phyloP scores from a whole-genome alignment of 1,284 basidiomycete species.

The Moesziomyces antarcticus region DNA sequence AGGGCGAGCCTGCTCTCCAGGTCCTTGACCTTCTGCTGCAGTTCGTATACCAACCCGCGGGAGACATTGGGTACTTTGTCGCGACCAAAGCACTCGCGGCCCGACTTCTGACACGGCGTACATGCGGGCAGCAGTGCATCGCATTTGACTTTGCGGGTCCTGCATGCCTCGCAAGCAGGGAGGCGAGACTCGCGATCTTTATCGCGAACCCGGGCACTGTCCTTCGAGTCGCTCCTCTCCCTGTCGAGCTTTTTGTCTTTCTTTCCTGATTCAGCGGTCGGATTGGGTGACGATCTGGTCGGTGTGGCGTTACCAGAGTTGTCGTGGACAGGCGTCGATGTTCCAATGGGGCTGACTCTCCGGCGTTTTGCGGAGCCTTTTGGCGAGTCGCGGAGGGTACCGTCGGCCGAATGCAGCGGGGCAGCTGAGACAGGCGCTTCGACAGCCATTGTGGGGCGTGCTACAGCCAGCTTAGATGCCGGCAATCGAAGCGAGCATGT shows the following conservation, averaged over 20 bases:
- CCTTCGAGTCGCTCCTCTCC: conserved; percentile 13
- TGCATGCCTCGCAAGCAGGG: conserved; percentile 43
- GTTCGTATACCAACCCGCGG: conserved; percentile 36
- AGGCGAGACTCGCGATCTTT: conserved; percentile 36
- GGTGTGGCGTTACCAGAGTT: conserved; percentile 2
- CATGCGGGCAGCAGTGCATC: conserved; percentile 47
- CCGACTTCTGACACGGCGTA: conserved; percentile 42
- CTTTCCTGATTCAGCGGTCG: not conserved
- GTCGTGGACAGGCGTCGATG: not conserved
- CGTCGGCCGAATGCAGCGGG: not conserved
- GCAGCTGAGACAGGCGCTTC: not conserved
- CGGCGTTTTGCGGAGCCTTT: not conserved
- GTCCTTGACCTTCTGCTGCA: conserved; percentile 47
- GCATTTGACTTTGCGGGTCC: conserved; percentile 43
- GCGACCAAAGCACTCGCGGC: conserved; percentile 39
- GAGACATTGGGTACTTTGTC: conserved; percentile 45
- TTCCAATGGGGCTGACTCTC: not conserved
- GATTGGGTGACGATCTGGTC: conserved; percentile 10
- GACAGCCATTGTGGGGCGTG: not conserved
- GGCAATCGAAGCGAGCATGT: not conserved
- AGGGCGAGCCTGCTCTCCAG: conserved; percentile 35
- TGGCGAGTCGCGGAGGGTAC: not conserved
- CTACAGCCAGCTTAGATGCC: not conserved
- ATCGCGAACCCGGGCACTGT: conserved; percentile 18
- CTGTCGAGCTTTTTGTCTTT: conserved; percentile 19